These are phyloP conservation scores for Exophiala phaeomuriformis DNA, from an alignment of 2,329 filamentous ascomycete genomes.

Conservation along the genomic window DNA sequence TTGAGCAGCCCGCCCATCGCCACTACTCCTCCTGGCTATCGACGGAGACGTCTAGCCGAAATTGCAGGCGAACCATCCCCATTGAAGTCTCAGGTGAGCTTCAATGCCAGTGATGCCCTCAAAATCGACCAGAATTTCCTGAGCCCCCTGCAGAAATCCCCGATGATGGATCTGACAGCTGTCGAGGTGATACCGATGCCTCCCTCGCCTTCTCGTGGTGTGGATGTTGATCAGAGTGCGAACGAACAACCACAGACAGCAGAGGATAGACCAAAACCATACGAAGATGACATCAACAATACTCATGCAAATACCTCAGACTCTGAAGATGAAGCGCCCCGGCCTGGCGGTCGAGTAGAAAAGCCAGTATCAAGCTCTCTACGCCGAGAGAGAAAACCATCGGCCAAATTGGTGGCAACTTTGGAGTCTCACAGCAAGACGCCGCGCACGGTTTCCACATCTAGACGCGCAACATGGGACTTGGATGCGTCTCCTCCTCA, in stretches of 20 bases:
- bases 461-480: conserved; percentile 38
- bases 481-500: conserved; percentile 35
- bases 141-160: not conserved
- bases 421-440: conserved; percentile 29
- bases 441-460: conserved; percentile 31
- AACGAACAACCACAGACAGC: not conserved
- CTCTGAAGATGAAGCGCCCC: not conserved
- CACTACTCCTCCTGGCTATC: conserved; percentile 13
- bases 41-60: conserved; percentile 20
- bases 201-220: not conserved
- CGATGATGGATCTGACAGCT: not conserved
- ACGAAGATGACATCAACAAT: not conserved
- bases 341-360: not conserved
- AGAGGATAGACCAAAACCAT: not conserved
- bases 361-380: not conserved
- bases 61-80: conserved; percentile 21
- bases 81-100: conserved; percentile 17
- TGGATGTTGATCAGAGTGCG: not conserved
- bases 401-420: conserved; percentile 1
- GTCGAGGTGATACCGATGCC: not conserved
- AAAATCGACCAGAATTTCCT: conserved; percentile 11
- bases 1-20: conserved; percentile 15
- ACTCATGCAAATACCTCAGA: not conserved
- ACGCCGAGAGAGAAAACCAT: conserved; percentile 2
- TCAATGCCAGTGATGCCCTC: conserved; percentile 15